These are phyloP conservation scores for Pseudocercospora crystallina DNA, from an alignment of 2,329 filamentous ascomycete species.

Conservation along the genomic window DNA sequence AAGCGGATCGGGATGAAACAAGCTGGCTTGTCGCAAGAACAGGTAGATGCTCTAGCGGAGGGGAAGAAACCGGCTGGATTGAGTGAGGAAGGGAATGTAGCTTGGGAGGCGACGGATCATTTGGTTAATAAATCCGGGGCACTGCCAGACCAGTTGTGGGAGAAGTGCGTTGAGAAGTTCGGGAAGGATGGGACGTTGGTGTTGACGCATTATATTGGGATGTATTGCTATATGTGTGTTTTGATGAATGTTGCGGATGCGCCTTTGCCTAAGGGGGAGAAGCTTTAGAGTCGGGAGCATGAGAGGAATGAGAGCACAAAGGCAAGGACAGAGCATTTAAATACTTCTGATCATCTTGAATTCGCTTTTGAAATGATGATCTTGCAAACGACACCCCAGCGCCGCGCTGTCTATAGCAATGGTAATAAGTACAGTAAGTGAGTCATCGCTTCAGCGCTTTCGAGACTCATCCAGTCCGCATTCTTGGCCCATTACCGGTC, in stretches of 20 bases:
- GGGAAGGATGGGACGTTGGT: constrained; percentile 24
- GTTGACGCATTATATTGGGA: constrained; percentile 24
- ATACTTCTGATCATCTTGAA: too few species aligned
- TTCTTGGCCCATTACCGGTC: constrained; percentile 21
- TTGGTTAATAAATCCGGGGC: constrained; percentile 19
- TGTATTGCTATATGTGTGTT: constrained; percentile 27
- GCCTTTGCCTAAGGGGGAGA: constrained; percentile 15
- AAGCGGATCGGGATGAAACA: constrained; percentile 16
- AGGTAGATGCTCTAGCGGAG: constrained; percentile 10
- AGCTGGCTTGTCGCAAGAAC: constrained; percentile 10
- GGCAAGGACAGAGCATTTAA: too few species aligned
- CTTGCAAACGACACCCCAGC: too few species aligned
- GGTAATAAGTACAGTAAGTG: too few species aligned
- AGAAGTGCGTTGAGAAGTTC: constrained; percentile 19
- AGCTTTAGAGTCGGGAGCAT: background rate
- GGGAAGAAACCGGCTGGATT: constrained; percentile 22
- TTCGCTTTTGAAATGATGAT: background rate
- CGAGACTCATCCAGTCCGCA: background rate
- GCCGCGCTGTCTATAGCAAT: too few species aligned
- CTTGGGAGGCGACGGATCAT: constrained; percentile 24
- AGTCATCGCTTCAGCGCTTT: too few species aligned
- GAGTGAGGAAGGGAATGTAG: constrained; percentile 16
- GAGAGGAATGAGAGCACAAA: too few species aligned
- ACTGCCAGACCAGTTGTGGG: constrained; percentile 18
- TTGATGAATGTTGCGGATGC: constrained; percentile 24